Base-by-base conservation (phyloP, 768 basidiomycete genomes). In the Chlorophyllum brunneum region DNA sequence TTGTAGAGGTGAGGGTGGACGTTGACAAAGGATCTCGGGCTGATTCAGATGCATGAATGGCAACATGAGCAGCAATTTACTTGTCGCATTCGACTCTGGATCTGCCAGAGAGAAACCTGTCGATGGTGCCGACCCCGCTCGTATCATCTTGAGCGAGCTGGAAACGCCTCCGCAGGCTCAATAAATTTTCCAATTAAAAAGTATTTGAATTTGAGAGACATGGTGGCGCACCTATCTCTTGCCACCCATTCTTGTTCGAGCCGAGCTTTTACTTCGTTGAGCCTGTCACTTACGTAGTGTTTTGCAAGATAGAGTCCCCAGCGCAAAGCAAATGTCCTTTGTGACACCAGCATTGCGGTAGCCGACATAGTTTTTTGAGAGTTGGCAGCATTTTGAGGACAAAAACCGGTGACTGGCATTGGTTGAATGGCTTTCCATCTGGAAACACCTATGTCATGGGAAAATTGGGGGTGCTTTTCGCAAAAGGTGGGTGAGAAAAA, bases 111-210 rank as follows among this genome's bases (percentile, higher is more conserved):
- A 47, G 27, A 47, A 56, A n/a, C 40, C 39, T 18, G 55, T 46
- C 8, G 48, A 47, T 20, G 44, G 43, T 2, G 33, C 43, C 10
- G 54, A 46, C 11, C 74, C 5, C 78, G 83, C 54, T 58, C 58
- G 40, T 56, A n/a, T 93, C 86, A 54, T 89, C 82, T 58, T 88
- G 85, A 23, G 84, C 89, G 56, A 88, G 82, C 29, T 77, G 73
- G 64, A 92, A 95, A 30, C 92, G 75, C 40, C 82, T 73, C 46
- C 81, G 77, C 22, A 94, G 68, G 58, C 91, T 93, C 48, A 6
- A 47, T 23, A 45, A 5, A 23, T 15, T 34, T 49, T 27, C 31
- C 37, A 20, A 48, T 34, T 33, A 38, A 8, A 23, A 18, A n/a
- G n/a, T 26, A n/a, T 15, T 27, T 49, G 30, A 23, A 15, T 43